phyloP scores from a whole-genome alignment of 495 filamentous ascomycete genomes.

The Schizothecium vesticola region DNA sequence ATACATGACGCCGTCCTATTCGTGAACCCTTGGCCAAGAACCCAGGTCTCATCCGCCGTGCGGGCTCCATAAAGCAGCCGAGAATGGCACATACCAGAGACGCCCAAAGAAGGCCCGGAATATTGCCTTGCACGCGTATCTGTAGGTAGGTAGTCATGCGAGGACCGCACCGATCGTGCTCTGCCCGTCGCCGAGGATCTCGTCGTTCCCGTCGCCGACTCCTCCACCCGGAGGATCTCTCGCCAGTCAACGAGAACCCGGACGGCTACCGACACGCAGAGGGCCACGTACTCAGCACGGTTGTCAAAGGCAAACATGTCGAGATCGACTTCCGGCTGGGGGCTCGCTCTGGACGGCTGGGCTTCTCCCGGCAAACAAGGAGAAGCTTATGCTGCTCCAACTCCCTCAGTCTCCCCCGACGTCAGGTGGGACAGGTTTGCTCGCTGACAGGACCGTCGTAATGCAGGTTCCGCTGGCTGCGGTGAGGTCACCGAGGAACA shows the following conservation, averaged over 20 bases:
- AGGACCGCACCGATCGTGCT: not conserved
- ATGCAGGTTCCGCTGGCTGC: not conserved
- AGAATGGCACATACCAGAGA: not conserved
- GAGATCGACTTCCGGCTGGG: not conserved
- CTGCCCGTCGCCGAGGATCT: not conserved
- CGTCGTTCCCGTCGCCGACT: not conserved
- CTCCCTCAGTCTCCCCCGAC: not conserved
- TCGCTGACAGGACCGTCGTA: not conserved
- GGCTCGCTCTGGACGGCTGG: not conserved
- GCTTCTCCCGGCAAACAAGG: not conserved
- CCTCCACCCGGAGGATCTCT: not conserved
- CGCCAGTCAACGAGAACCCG: not conserved
- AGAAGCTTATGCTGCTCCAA: not conserved
- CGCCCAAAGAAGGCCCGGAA: not conserved
- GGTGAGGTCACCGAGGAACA: not conserved
- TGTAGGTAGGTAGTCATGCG: no score
- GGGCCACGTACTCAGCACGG: not conserved
- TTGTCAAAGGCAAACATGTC: not conserved
- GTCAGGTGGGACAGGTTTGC: not conserved
- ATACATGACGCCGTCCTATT: not conserved
- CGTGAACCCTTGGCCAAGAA: not conserved
- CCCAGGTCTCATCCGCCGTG: not conserved
- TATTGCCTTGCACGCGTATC: not conserved
- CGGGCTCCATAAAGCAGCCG: not conserved
- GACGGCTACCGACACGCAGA: not conserved